A percentile compares a stretch with the other conserved stretches of the same genome.
These are phyloP conservation scores for Betula pendula DNA, from an alignment of 306 rosid genomes.

Conservation along the genomic window DNA sequence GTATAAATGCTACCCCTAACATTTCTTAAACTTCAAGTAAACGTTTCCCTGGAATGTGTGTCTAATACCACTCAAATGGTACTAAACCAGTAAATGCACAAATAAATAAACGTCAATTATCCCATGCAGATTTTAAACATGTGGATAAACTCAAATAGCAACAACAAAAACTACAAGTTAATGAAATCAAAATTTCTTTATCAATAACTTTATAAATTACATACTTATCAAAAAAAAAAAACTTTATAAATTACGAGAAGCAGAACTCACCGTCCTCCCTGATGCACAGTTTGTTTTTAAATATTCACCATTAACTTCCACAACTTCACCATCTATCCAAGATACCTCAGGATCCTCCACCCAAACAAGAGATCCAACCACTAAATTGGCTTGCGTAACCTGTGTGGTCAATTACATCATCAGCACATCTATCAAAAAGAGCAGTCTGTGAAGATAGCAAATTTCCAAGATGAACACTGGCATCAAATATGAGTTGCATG, in stretches of 20 bases:
- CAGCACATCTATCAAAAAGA: slow-evolving; percentile 22
- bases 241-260: slow-evolving; percentile 6
- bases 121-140: not conserved
- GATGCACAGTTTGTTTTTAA: slow-evolving; percentile 48
- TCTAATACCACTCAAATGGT: not conserved
- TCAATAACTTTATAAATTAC: not conserved
- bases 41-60: not conserved
- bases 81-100: not conserved
- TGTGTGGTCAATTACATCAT: slow-evolving; percentile 42
- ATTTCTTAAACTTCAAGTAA: not conserved
- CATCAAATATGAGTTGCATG: slow-evolving; percentile 11
- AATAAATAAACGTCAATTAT: not conserved
- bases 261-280: slow-evolving; percentile 60
- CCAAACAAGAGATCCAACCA: slow-evolving; percentile 73
- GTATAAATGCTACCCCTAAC: not conserved
- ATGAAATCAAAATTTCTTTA: not conserved
- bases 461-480: not conserved
- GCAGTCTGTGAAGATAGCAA: not conserved
- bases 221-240: too few species aligned
- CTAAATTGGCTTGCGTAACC: slow-evolving; percentile 54
- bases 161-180: not conserved
- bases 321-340: slow-evolving; percentile 83
- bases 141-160: not conserved
- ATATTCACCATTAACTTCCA: slow-evolving; percentile 46
- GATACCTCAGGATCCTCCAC: slow-evolving; percentile 73